Base-by-base conservation (phyloP, 768 basidiomycete species). In the Hypholoma fasciculare region DNA sequence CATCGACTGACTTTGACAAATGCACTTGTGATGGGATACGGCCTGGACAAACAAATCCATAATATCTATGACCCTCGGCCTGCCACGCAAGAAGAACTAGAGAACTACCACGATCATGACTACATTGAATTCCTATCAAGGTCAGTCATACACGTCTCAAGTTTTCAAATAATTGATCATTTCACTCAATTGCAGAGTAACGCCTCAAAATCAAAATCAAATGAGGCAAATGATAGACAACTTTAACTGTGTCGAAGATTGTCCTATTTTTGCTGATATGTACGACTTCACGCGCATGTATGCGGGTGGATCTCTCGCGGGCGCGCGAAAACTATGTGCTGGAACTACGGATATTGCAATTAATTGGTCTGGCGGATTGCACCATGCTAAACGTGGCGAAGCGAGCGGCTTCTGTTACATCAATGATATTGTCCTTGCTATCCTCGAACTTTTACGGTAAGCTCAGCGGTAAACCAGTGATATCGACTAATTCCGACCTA, bases 391-490 rank as follows among this genome's bases (percentile, higher is more conserved):
- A 77, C 90, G 96, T 61, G 92, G 93, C 0, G 96, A 98, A 75
- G 96, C 97, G 7, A 98, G 95, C 67, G 96, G 96, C 1, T 99
- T 99, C 71, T 99, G 96, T 74, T 99, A 98, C 71, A 85, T 98
- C 19, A 99, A 99, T 70, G 96, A 98, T 68, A 95, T 96, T 40
- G 96, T 98, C 1, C 79, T 99, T 0, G 94, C 89, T 0, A 97
- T 99, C 49, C 76, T 98, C 16, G 96, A 99, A 67, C 80, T 99
- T 34, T 79, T 98, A 2, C 82, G 92, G 93, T 92, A 62, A 60
- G 74, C 71, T 46, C 12, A 30, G 20, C 27, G 55, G 1, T 11
- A n/a, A 20, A 2, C 39, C 52, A 27, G 59, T 43, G 48, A 20
- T 46, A 38, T 54, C 58, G 30, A 26, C 26, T 51, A 23, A n/a